Conservation (phyloP, 257 asterid species). For the Solanum ossicruentum region DNA sequence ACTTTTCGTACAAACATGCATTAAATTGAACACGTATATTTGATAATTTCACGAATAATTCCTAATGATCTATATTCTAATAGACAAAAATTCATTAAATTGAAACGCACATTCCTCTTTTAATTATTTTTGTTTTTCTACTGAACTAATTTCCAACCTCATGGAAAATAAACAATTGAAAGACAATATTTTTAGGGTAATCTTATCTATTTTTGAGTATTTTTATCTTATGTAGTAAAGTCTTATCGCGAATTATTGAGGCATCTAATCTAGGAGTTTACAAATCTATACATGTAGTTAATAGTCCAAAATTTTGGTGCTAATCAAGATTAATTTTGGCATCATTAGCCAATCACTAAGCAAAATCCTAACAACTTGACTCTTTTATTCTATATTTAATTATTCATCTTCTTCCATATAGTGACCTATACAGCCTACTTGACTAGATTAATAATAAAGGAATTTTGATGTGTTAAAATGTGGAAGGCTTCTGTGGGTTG, state of each 20-base stretch:
- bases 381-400: neutral
- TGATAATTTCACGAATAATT: no score
- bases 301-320: neutral
- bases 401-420: neutral
- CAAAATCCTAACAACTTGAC: neutral
- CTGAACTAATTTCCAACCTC: no score
- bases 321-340: neutral
- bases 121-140: no score
- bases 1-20: no score
- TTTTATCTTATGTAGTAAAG: neutral
- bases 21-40: no score
- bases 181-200: neutral
- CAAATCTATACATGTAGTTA: no score
- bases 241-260: neutral
- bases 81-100: no score
- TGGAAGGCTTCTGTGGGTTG: neutral
- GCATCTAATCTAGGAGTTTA: neutral
- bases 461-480: neutral
- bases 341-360: neutral
- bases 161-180: no score
- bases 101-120: no score
- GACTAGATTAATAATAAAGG: neutral
- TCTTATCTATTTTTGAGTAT: neutral
- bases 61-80: no score
- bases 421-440: neutral